These are phyloP conservation scores for Orbilia blumenaviensis DNA, from an alignment of 2,329 filamentous ascomycete species.

Conservation along the genomic window DNA sequence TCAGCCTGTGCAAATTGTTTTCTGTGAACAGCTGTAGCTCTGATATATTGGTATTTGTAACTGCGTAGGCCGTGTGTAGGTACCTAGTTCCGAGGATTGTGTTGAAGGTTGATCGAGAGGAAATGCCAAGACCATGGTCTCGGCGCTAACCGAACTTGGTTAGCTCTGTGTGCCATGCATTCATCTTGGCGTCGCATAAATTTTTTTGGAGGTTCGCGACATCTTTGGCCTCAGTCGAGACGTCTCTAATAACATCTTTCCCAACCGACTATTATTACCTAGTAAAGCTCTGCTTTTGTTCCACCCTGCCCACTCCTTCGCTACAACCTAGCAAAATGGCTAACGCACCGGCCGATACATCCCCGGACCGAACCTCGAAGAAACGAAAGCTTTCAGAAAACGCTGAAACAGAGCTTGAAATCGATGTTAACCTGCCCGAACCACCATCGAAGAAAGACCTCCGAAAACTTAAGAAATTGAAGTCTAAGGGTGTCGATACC, in stretches of 20 bases:
- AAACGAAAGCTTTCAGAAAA: constrained; percentile 74
- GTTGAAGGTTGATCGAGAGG: too few relatives aligned
- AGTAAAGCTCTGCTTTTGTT: not conserved
- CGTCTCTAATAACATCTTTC: too few relatives aligned
- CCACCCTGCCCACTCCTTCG: not conserved
- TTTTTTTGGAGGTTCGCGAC: constrained; percentile 1
- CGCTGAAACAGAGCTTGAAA: constrained; percentile 76
- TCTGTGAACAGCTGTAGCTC: too few relatives aligned
- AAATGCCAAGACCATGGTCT: too few relatives aligned
- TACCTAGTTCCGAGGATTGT: too few relatives aligned
- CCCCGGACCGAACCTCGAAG: constrained; percentile 60
- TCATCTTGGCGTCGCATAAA: constrained; percentile 11
- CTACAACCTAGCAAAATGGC: constrained; percentile 16
- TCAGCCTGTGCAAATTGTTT: too few relatives aligned
- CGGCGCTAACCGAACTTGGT: too few relatives aligned
- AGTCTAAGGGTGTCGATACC: constrained; percentile 61
- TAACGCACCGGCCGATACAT: constrained; percentile 53
- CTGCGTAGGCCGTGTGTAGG: too few relatives aligned
- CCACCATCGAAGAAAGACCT: constrained; percentile 94
- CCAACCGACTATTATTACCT: too few relatives aligned
- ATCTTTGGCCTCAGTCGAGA: too few relatives aligned
- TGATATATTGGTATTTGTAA: too few relatives aligned
- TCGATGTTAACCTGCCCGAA: constrained; percentile 88
- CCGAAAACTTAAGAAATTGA: constrained; percentile 85
- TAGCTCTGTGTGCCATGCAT: not conserved